Evolutionary conservation across 2,329 filamentous ascomycete genomes (phyloP), one percentile per base, ranked within the genome.

Genomic region (Aureobasidium musti): DNA sequence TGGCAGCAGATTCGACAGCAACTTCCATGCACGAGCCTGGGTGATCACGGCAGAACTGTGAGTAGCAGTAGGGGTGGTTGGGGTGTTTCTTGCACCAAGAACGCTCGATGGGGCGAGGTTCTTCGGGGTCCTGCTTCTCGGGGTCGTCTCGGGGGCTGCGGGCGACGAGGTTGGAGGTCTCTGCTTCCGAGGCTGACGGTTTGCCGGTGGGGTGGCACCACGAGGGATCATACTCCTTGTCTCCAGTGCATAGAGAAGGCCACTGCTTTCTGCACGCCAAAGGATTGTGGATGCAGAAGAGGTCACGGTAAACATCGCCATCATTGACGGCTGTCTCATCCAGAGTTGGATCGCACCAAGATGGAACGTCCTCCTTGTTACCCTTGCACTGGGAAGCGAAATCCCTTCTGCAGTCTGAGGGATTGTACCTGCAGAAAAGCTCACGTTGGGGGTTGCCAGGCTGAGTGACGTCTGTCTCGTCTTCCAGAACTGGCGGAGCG

Each of bases 71-170:
- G 26, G 54, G 37, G 26, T 57, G 54, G 17, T 57, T 5, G 14
- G 54, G 54, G 37, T 57, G 37, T 4, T 57, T n/a, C 19, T 57
- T 43, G 37, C 54, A 57, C 54, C 54, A 57, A 21, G 35, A 41
- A 1, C 37, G 7, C 1, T 43, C 14, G 47, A 43, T n/a, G 23
- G 35, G 54, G 26, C 11, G 30, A 14, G 54, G 37, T 2, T 28
- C 21, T 17, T 41, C 23, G 5, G 33, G 33, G 8, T 35, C 33
- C 10, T 35, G 8, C 33, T 57, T 19, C 19, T 41, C 35, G 13
- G 35, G 54, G 23, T 57, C 54, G 33, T 52, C 49, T 17, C 35
- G 50, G 17, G 50, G 19, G 17, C 4, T 33, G 19, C 28, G 30
- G 7, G 35, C 7, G 14, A 19, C 28, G 17, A 50, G 41, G n/a